These are phyloP conservation scores for Wickerhamomyces alni DNA, from an alignment of 805 yeast genomes.

Conservation along the genomic window DNA sequence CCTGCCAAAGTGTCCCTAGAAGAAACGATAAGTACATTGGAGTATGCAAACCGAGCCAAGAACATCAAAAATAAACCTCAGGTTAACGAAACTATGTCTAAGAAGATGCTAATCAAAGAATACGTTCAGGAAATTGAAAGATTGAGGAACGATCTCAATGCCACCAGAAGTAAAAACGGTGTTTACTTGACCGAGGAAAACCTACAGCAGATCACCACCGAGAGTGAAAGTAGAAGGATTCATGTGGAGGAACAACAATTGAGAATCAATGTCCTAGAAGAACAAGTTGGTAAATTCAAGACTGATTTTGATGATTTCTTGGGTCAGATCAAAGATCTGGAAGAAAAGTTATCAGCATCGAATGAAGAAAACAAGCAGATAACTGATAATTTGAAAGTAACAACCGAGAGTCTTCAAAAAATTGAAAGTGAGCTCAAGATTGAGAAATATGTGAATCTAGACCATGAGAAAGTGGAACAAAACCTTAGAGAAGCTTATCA, in stretches of 20 bases:
- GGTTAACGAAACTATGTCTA: slow-evolving; percentile 51
- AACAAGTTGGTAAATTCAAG: slow-evolving; percentile 37
- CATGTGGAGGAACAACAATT: slow-evolving; percentile 45
- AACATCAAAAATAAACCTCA: slow-evolving; percentile 66
- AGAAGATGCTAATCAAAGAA: slow-evolving; percentile 48
- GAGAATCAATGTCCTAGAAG: slow-evolving; percentile 40
- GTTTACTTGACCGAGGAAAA: slow-evolving; percentile 52
- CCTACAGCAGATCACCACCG: slow-evolving; percentile 38
- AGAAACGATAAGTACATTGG: slow-evolving; percentile 75
- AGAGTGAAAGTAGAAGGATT: slow-evolving; percentile 41
- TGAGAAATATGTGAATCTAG: slow-evolving; percentile 12
- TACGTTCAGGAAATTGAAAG: slow-evolving; percentile 49
- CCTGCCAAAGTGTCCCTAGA: slow-evolving; percentile 68
- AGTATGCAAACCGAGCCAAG: slow-evolving; percentile 79
- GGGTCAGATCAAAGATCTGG: slow-evolving; percentile 17
- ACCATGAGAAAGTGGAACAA: slow-evolving; percentile 16
- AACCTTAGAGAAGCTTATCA: slow-evolving; percentile 14
- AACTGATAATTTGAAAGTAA: slow-evolving; percentile 5
- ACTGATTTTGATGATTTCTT: slow-evolving; percentile 33
- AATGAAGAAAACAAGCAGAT: slow-evolving; percentile 8
- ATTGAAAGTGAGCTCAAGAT: slow-evolving; percentile 10
- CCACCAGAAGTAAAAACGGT: slow-evolving; percentile 62
- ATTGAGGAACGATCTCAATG: slow-evolving; percentile 52
- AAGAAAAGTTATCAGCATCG: slow-evolving; percentile 8
- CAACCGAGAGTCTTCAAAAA: slow-evolving; percentile 3